Percentiles rank a stretch among this genome's conserved stretches.
These are phyloP conservation scores for Helminthosporium solani DNA, from an alignment of 2,329 filamentous ascomycete genomes.

Conservation along the genomic window DNA sequence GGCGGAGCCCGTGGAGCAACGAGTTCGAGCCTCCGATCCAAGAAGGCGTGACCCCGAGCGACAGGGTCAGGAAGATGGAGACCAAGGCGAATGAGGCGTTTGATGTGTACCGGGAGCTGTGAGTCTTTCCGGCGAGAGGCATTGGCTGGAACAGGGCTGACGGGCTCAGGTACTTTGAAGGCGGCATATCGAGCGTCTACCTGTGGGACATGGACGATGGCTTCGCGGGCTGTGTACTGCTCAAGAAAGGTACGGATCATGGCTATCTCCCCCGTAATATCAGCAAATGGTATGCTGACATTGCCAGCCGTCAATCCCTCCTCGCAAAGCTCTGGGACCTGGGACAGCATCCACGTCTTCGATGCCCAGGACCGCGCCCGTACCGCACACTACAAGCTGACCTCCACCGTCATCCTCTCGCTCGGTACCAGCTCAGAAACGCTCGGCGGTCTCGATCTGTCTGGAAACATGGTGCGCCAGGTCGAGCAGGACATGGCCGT, in stretches of 20 bases:
- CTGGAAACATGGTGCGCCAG: slow-evolving; percentile 97
- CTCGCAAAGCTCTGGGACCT: slow-evolving; percentile 72
- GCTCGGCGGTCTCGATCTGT: slow-evolving; percentile 85
- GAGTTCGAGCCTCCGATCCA: slow-evolving; percentile 89
- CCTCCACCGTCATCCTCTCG: slow-evolving; percentile 91
- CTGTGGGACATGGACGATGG: slow-evolving; percentile 98
- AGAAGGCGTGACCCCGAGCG: slow-evolving; percentile 84
- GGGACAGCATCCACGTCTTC: slow-evolving; percentile 99
- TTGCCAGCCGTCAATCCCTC: slow-evolving; percentile 64
- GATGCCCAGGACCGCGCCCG: slow-evolving; percentile 92
- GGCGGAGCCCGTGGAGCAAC: slow-evolving; percentile 98
- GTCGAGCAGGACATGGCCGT: slow-evolving; percentile 89
- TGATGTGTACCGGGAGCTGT: slow-evolving; percentile 91
- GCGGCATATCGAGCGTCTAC: slow-evolving; percentile 92
- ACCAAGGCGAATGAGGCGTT: slow-evolving; percentile 92
- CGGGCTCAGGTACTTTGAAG: slow-evolving; percentile 75
- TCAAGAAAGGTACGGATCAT: slow-evolving; percentile 80
- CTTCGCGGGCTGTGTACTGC: slow-evolving; percentile 89
- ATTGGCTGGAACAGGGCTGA: slow-evolving; percentile 19
- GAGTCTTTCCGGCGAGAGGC: slow-evolving; percentile 30
- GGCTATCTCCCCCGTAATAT: neutral
- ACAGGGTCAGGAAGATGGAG: slow-evolving; percentile 91
- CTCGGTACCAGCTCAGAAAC: slow-evolving; percentile 67
- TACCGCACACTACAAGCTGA: slow-evolving; percentile 94
- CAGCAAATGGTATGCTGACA: slow-evolving; percentile 15